These are phyloP conservation scores for Trametes elegans DNA, from an alignment of 768 basidiomycete species.

Conservation along the genomic window DNA sequence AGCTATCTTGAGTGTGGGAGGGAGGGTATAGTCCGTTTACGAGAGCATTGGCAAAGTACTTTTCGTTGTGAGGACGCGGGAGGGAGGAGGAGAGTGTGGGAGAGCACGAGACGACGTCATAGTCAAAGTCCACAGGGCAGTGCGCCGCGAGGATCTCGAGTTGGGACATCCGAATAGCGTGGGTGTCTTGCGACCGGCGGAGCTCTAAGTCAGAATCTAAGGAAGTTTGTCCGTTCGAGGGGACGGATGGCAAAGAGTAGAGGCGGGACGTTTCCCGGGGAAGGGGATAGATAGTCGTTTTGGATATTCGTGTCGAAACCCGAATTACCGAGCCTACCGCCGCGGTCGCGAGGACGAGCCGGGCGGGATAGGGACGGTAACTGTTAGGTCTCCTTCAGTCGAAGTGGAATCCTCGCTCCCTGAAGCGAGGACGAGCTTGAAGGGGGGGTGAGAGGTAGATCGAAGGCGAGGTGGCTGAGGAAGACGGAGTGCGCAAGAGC, in stretches of 20 bases:
- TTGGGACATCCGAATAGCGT: constrained; percentile 48
- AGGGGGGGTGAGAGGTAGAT: constrained; percentile 31
- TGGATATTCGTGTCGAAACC: constrained; percentile 36
- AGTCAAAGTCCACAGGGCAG: constrained; percentile 31
- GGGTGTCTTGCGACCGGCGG: constrained; percentile 20
- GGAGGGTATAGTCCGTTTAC: constrained; percentile 21
- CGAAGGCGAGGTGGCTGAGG: constrained; percentile 4
- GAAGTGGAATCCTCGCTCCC: constrained; percentile 64
- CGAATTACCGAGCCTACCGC: constrained; percentile 75
- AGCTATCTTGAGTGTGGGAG: constrained; percentile 12
- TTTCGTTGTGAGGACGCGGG: constrained; percentile 24
- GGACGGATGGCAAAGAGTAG: neutral
- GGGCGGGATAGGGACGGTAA: constrained; percentile 61
- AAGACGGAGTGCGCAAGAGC: constrained; percentile 9
- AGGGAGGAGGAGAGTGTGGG: constrained; percentile 22
- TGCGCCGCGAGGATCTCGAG: constrained; percentile 46
- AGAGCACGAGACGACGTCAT: constrained; percentile 27
- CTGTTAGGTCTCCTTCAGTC: constrained; percentile 48
- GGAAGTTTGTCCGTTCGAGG: constrained; percentile 15
- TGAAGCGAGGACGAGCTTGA: constrained; percentile 63
- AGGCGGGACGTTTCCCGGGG: constrained; percentile 13
- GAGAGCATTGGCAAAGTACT: constrained; percentile 22
- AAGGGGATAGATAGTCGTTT: constrained; percentile 18
- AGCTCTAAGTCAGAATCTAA: constrained; percentile 24
- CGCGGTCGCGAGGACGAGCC: constrained; percentile 62